Percentiles rank a stretch among this genome's conserved stretches.
phyloP scores from a whole-genome alignment of 345 rosid species.

The Balakata baccata region DNA sequence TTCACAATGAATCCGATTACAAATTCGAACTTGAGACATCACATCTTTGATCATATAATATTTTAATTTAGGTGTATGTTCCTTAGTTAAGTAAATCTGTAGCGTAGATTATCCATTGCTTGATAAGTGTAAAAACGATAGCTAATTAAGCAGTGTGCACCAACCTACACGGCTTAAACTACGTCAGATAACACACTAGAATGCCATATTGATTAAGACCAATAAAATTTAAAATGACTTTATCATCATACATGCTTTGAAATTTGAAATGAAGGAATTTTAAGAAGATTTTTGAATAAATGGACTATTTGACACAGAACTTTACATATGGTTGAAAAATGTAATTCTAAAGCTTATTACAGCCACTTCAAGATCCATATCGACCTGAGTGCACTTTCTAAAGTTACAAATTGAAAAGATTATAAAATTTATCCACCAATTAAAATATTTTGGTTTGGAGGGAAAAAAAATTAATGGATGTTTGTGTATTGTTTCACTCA shows the following conservation, averaged over 20 bases:
- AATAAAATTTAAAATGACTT: background rate
- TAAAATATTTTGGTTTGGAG: slow-evolving; percentile 12
- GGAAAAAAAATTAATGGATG: background rate
- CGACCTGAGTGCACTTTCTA: slow-evolving; percentile 16
- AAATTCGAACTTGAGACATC: no score
- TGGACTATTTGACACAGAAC: no score
- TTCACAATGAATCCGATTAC: no score
- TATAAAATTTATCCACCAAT: slow-evolving; percentile 11
- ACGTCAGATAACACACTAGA: slow-evolving; percentile 24
- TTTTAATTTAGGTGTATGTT: no score
- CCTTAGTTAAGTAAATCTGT: background rate
- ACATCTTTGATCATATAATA: no score
- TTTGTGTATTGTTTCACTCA: slow-evolving; percentile 13
- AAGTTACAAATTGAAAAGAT: slow-evolving; percentile 4
- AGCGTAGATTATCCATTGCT: background rate
- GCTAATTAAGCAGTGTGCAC: background rate
- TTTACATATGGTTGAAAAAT: background rate
- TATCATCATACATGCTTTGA: no score
- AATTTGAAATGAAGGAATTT: no score
- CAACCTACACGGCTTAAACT: slow-evolving; percentile 42
- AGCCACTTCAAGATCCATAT: slow-evolving; percentile 23
- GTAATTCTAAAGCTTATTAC: background rate
- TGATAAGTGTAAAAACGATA: background rate
- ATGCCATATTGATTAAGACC: slow-evolving; percentile 2
- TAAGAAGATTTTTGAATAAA: no score